A percentile compares a stretch with the other conserved stretches of the same genome.
phyloP scores from a whole-genome alignment of 2,329 filamentous ascomycete genomes.

The Stenocarpella maydis region DNA sequence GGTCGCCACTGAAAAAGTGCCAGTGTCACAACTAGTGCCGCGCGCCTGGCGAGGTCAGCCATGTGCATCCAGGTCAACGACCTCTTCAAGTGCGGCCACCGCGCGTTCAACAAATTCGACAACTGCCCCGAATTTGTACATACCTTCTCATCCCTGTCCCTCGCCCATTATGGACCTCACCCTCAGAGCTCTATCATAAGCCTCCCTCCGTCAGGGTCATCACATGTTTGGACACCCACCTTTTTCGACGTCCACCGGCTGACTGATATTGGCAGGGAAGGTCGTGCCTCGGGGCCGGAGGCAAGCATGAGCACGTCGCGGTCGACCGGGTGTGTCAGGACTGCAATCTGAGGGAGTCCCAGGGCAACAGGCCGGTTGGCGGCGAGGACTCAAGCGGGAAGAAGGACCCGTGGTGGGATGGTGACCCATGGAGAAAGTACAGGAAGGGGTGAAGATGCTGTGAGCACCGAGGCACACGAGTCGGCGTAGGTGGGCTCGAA shows the following conservation, averaged over 20 bases:
- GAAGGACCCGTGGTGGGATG: conserved; percentile 36
- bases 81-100: conserved; percentile 40
- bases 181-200: neutral
- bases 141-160: neutral
- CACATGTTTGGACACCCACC: conserved; percentile 6
- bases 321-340: conserved; percentile 38
- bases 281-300: conserved; percentile 39
- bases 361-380: conserved; percentile 3
- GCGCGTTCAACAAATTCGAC: conserved; percentile 40
- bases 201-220: neutral
- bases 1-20: neutral
- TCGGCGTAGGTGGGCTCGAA: neutral
- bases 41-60: neutral
- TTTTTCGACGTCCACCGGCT: neutral
- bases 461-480: neutral
- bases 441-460: conserved; percentile 15
- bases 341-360: conserved; percentile 36
- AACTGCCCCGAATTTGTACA: conserved; percentile 38
- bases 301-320: conserved; percentile 36
- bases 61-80: conserved; percentile 42
- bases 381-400: neutral
- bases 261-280: conserved; percentile 28
- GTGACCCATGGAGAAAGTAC: conserved; percentile 38
- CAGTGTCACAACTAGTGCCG: neutral
- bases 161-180: neutral